Conservation (phyloP, 2,329 filamentous ascomycete genomes). For the Diaporthe amygdali region DNA sequence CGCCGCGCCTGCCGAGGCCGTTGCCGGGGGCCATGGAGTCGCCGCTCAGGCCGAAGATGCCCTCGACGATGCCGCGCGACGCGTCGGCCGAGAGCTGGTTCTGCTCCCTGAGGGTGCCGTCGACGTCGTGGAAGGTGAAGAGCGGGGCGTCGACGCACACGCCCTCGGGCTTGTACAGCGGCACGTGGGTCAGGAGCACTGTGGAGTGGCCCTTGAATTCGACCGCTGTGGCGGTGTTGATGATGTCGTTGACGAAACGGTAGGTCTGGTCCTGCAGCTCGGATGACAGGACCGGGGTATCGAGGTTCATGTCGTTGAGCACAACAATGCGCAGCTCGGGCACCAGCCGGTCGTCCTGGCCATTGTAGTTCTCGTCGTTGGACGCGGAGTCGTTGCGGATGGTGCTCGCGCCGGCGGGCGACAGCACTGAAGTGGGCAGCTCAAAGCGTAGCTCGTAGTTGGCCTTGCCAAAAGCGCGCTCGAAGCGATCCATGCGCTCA, state of each 20-base stretch:
- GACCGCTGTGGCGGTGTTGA: constrained; percentile 66
- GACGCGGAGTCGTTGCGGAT: constrained; percentile 28
- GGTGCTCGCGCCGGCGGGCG: constrained; percentile 43
- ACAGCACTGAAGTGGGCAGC: constrained; percentile 51
- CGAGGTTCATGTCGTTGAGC: constrained; percentile 92
- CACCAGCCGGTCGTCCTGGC: constrained; percentile 50
- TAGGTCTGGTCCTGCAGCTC: constrained; percentile 79
- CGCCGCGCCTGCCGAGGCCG: constrained; percentile 73
- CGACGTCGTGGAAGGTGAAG: constrained; percentile 75
- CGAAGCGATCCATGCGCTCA: constrained; percentile 80
- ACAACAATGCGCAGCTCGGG: constrained; percentile 83
- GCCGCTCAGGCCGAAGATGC: constrained; percentile 79
- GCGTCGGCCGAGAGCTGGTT: constrained; percentile 82
- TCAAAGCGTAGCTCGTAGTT: constrained; percentile 89
- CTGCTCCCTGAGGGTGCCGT: constrained; percentile 84
- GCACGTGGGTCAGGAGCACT: constrained; percentile 89
- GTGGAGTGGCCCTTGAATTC: constrained; percentile 72
- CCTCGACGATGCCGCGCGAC: constrained; percentile 78
- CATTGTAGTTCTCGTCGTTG: constrained; percentile 47
- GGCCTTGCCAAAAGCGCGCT: constrained; percentile 80
- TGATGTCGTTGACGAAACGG: constrained; percentile 73
- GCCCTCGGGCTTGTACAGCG: constrained; percentile 81
- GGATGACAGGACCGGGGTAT: constrained; percentile 74
- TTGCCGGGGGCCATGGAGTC: constrained; percentile 60
- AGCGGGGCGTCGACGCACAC: constrained; percentile 84